Evolutionary conservation across 345 rosid species (phyloP).

Genomic region (Passiflora organensis): DNA sequence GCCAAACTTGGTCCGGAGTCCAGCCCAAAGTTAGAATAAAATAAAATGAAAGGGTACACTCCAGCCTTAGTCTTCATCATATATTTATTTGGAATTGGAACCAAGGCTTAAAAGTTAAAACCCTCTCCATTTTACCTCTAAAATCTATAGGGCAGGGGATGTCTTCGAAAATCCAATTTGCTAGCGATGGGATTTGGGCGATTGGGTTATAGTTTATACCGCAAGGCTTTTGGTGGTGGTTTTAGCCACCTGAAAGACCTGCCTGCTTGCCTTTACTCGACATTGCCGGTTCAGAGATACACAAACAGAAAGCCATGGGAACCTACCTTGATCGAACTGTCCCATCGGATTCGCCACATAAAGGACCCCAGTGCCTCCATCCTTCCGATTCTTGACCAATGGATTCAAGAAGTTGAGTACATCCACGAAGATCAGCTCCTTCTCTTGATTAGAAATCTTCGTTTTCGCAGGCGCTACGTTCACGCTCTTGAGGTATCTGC

Average conservation of each 20-base stretch:
- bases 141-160: too few species aligned
- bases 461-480: constrained; percentile 17
- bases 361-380: constrained; percentile 26
- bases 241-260: constrained; percentile 9
- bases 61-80: too few species aligned
- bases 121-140: too few species aligned
- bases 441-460: constrained; percentile 16
- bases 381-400: constrained; percentile 34
- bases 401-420: constrained; percentile 33
- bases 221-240: not conserved
- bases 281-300: not conserved
- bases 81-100: too few species aligned
- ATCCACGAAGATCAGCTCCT: constrained; percentile 16
- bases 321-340: constrained; percentile 7
- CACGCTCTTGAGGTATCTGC: constrained; percentile 43
- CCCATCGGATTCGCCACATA: constrained; percentile 28
- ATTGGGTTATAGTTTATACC: too few species aligned
- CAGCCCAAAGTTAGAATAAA: too few species aligned
- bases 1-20: too few species aligned
- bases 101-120: too few species aligned
- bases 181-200: too few species aligned
- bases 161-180: too few species aligned
- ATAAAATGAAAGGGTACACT: too few species aligned
- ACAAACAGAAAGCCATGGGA: not conserved
- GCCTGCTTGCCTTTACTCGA: not conserved